Percentiles rank a stretch among this genome's conserved stretches.
These are phyloP conservation scores for Fusarium nematophilum DNA, from an alignment of 2,329 filamentous ascomycete species.

Conservation along the genomic window DNA sequence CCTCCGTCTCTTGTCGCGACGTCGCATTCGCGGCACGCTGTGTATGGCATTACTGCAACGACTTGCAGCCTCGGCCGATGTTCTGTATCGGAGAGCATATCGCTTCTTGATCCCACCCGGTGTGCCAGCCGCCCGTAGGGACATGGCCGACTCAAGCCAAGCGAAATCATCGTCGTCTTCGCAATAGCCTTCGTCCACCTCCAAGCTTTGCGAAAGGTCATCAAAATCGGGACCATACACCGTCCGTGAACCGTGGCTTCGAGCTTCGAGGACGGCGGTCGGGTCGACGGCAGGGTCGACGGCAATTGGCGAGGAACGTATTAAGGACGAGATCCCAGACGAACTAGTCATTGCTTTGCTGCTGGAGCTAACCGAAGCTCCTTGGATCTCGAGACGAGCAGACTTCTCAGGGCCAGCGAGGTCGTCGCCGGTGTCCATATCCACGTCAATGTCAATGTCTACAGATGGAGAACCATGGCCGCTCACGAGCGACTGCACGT, in stretches of 20 bases:
- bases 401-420: not conserved
- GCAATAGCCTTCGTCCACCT: slow-evolving; percentile 46
- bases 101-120: slow-evolving; percentile 34
- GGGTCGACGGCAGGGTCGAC: no score
- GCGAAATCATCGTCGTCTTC: slow-evolving; percentile 41
- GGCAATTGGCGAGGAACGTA: slow-evolving; percentile 2
- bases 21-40: slow-evolving; percentile 41
- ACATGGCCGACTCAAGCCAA: slow-evolving; percentile 39
- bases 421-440: no score
- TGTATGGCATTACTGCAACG: slow-evolving; percentile 40
- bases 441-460: slow-evolving; percentile 36
- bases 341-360: not conserved
- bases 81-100: slow-evolving; percentile 38
- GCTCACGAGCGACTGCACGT: slow-evolving; percentile 6
- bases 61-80: slow-evolving; percentile 40
- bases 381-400: not conserved
- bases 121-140: slow-evolving; percentile 10
- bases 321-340: not conserved
- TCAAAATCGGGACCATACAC: slow-evolving; percentile 6
- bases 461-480: slow-evolving; percentile 3
- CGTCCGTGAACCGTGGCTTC: slow-evolving; percentile 1
- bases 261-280: slow-evolving; percentile 3
- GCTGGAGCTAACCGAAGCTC: not conserved
- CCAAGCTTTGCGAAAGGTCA: slow-evolving; percentile 16
- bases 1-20: slow-evolving; percentile 40